phyloP scores from a whole-genome alignment of 176 grass and related monocot species.

The Paspalum notatum region DNA sequence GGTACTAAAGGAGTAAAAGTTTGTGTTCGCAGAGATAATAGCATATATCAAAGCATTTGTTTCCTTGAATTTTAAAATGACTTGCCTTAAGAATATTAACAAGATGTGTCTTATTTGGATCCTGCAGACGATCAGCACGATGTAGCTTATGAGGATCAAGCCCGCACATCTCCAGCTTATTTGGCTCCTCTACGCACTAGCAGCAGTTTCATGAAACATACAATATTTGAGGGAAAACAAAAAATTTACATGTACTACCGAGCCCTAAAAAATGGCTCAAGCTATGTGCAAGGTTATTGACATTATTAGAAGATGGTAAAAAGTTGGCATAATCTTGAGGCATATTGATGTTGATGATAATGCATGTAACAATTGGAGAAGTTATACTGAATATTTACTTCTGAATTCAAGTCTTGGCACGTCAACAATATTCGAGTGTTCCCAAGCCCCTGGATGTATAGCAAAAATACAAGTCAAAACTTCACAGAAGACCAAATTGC shows the following conservation, averaged over 20 bases:
- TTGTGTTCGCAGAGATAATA: background rate
- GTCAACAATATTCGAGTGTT: conserved; percentile 58
- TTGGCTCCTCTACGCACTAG: conserved; percentile 50
- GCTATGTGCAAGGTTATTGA: background rate
- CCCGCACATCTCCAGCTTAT: conserved; percentile 58
- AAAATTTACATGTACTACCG: background rate
- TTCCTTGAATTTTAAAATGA: background rate
- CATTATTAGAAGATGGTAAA: background rate
- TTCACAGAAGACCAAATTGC: conserved; percentile 1
- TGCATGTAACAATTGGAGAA: background rate
- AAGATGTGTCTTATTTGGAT: conserved; percentile 51
- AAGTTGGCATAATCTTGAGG: background rate
- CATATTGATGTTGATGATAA: background rate
- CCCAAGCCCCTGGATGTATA: conserved; percentile 56
- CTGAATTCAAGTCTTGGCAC: conserved; percentile 59
- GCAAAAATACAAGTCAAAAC: conserved; percentile 28
- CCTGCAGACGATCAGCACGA: conserved; percentile 57
- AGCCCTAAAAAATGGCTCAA: background rate
- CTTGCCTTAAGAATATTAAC: conserved; percentile 66
- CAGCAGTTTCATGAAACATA: background rate
- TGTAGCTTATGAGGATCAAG: conserved; percentile 61
- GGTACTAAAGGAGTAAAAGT: background rate
- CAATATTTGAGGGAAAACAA: background rate
- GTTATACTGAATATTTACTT: conserved; percentile 45
- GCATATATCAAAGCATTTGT: background rate